Evolutionary conservation across 2,329 filamentous ascomycete genomes (phyloP).

Genomic region (Aspergillus sp.): DNA sequence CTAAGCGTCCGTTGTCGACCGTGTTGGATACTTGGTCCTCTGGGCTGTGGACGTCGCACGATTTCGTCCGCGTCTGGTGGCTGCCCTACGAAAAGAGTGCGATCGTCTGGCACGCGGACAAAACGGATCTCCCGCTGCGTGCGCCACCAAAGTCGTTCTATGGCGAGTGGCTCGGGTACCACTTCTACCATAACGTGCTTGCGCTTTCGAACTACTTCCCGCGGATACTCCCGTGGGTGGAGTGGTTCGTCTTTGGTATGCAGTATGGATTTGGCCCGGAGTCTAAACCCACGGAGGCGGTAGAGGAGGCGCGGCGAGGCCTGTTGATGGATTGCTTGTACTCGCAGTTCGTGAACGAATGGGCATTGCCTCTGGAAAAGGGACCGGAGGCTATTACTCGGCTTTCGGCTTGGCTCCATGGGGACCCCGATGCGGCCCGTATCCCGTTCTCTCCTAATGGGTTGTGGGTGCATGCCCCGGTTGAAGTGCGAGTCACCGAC

Average conservation of each 20-base stretch:
- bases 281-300: constrained; percentile 57
- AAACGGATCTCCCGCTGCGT: constrained; percentile 54
- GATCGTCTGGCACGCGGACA: constrained; percentile 82
- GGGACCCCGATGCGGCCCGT: constrained; percentile 57
- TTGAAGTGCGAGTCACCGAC: constrained; percentile 81
- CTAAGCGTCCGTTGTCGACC: constrained; percentile 58
- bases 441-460: constrained; percentile 76
- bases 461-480: constrained; percentile 77
- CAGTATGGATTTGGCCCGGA: constrained; percentile 78
- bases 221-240: constrained; percentile 71
- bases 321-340: constrained; percentile 96
- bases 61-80: constrained; percentile 97
- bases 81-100: constrained; percentile 82
- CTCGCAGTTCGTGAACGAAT: constrained; percentile 97
- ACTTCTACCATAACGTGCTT: constrained; percentile 85
- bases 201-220: constrained; percentile 71
- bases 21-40: constrained; percentile 64
- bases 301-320: constrained; percentile 70
- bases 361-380: constrained; percentile 77
- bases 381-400: constrained; percentile 80
- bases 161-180: constrained; percentile 70
- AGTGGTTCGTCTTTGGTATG: constrained; percentile 96
- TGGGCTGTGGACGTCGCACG: constrained; percentile 69
- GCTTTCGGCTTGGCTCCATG: constrained; percentile 76
- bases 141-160: constrained; percentile 65